Evolutionary conservation across 2,329 filamentous ascomycete genomes (phyloP), one percentile per base, ranked within the genome.

Genomic region (Colletotrichum lini): DNA sequence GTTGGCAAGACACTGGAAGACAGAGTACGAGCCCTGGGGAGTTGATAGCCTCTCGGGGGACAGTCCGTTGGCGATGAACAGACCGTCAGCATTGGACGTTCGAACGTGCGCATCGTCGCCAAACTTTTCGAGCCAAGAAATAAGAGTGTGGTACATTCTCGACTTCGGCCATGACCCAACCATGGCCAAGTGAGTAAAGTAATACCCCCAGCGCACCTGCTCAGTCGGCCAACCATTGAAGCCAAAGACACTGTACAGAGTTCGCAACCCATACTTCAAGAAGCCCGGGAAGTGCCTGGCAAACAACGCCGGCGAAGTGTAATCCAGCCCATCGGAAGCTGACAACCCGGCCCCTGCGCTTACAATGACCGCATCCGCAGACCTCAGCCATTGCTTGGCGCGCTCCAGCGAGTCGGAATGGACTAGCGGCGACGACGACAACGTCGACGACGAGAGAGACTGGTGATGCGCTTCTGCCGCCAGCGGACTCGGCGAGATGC

Each of bases 261-360:
- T 77, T 30, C 64, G 70, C 42, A 81, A 72, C 2, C 77, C 78
- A 63, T 78, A 75, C 60, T 69, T 60, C 30, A 73, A 69, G 67
- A 80, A 81, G 3, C 75, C 74, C 1, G 78, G 77, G 54, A 80
- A 80, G 70, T 78, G 73, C 23, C 67, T 76, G 16, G 72, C 65
- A 72, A 81, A 81, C 5, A 82, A 76, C 0, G 70, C 53, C 18
- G 65, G 44, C 1, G 78, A 80, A 8, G 78, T 81, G 60, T 78
- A 80, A 67, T 80, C 78, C 15, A 81, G 67, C 4, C 79, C 79
- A 6, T 75, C 76, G 21, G 80, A 77, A n/a, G 79, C 80, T 9
- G 78, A 80, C 13, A 81, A 72, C 4, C 79, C 79, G 8, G 79
- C 79, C 13, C 80, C 80, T 15, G 78, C 80, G 58, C 76, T 78